Conservation (phyloP, 108 stramenopile genomes). For the Craspedostauros australis region DNA sequence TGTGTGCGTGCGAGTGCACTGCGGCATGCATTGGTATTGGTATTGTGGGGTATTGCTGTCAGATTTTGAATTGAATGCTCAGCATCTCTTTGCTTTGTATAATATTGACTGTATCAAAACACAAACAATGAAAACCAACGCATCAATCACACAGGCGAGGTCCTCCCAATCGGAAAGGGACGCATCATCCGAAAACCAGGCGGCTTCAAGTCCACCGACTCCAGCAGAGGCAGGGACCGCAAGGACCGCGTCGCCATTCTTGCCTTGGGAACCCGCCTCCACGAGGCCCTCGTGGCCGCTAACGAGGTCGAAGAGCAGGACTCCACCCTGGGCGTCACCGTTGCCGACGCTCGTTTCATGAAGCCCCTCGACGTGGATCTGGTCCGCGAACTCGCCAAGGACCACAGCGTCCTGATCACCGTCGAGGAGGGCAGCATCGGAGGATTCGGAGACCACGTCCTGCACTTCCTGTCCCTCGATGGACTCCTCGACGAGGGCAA, state of each 20-base stretch:
- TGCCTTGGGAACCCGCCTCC: constrained; percentile 87
- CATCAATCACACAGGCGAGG: constrained; percentile 44
- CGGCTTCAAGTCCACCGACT: constrained; percentile 52
- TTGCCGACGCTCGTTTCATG: constrained; percentile 95
- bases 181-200: constrained; percentile 81
- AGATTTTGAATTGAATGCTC: not conserved
- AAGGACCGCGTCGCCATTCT: constrained; percentile 87
- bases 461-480: constrained; percentile 90
- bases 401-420: constrained; percentile 88
- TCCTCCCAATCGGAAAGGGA: constrained; percentile 90
- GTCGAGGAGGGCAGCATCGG: constrained; percentile 93
- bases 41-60: not conserved
- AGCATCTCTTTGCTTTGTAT: constrained; percentile 7
- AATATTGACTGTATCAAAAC: not conserved
- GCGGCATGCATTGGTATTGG: not conserved
- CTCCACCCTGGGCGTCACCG: constrained; percentile 81
- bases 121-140: no score
- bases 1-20: not conserved
- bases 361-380: constrained; percentile 92
- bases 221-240: constrained; percentile 54
- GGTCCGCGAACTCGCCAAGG: constrained; percentile 81
- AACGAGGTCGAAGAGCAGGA: constrained; percentile 83
- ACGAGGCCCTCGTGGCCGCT: constrained; percentile 85
- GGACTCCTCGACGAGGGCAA: constrained; percentile 89
- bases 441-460: constrained; percentile 94